A percentile compares a stretch with the other conserved stretches of the same genome.
Conservation (phyloP, 371 early-diverging fungal species). For the Apophysomyces sp. region DNA sequence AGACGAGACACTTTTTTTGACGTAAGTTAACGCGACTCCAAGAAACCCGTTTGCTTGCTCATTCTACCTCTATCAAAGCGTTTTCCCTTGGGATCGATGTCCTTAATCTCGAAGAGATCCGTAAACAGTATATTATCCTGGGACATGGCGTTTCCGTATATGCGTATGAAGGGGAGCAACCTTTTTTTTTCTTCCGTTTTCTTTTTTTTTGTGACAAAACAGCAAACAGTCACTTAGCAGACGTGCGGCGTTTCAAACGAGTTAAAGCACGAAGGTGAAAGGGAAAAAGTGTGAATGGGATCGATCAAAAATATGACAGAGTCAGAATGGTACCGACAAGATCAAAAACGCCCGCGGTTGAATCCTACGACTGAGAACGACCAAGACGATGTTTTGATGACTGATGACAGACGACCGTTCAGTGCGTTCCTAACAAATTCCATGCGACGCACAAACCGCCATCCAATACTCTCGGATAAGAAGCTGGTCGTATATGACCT, state of each 20-base stretch:
- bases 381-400: background rate
- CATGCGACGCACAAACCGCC: conserved; percentile 21
- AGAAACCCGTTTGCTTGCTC: background rate
- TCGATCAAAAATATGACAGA: background rate
- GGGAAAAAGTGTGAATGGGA: background rate
- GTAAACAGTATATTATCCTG: conserved; percentile 75
- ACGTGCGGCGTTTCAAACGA: background rate
- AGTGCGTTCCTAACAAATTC: conserved; percentile 29
- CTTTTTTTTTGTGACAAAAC: background rate
- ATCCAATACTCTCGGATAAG: conserved; percentile 37
- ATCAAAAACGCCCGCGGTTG: conserved; percentile 4
- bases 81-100: conserved; percentile 88
- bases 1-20: conserved; percentile 79
- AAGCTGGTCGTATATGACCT: conserved; percentile 36
- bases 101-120: conserved; percentile 87
- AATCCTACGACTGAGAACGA: background rate
- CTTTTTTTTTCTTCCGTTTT: background rate
- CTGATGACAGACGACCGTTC: conserved; percentile 19
- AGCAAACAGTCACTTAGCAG: background rate
- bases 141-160: background rate
- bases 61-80: conserved; percentile 87
- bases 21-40: background rate
- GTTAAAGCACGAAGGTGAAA: background rate
- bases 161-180: too few relatives aligned
- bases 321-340: background rate